Evolutionary conservation across 1,284 basidiomycete species (phyloP), one percentile per base, ranked within the genome.

Genomic region (Leccinum pachyderme): DNA sequence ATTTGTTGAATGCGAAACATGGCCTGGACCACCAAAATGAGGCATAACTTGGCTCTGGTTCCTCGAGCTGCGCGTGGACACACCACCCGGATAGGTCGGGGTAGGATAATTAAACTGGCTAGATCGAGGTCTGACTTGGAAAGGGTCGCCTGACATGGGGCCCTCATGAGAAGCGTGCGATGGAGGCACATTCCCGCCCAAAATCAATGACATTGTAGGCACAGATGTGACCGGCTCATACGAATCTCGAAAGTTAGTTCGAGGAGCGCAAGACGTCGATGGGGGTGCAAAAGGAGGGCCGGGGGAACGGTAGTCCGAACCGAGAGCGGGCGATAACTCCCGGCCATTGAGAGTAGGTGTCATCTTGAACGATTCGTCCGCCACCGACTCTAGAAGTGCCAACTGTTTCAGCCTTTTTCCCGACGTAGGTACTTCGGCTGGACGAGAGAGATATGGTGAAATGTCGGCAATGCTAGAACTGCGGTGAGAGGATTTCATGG

Each of bases 331-430:
- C n/a, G 71, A 65, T 32, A 68, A 58, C n/a, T 70, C 64, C 33
- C 71, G 75, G 39, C 71, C 73, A 24, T 70, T 63, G 33, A 81
- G 64, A 8, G 74, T 73, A 13, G 81, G 78, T 5, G 83, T 78
- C 75, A 83, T 77, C 61, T 79, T 75, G 7, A 82, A 83, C 2
- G 87, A 86, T 66, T 91, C 87, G 59, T 85, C 82, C 1, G 81
- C 87, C 39, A 90, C 81, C 18, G 80, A 77, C 66, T 91, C 88
- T n/a, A 91, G 73, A 57, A 91, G 73, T 1, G 88, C 85, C 35
- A 90, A 75, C 61, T 90, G 88, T 63, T 82, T 84, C 67, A 88
- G 69, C 58, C 79, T 79, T 66, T 84, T 86, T 22, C 81, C 79
- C 33, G 82, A 83, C 7, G 77, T 73, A 13, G 80, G 80, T 2